phyloP scores from a whole-genome alignment of 2,329 filamentous ascomycete species.

The Pseudophaeomoniella oleicola region DNA sequence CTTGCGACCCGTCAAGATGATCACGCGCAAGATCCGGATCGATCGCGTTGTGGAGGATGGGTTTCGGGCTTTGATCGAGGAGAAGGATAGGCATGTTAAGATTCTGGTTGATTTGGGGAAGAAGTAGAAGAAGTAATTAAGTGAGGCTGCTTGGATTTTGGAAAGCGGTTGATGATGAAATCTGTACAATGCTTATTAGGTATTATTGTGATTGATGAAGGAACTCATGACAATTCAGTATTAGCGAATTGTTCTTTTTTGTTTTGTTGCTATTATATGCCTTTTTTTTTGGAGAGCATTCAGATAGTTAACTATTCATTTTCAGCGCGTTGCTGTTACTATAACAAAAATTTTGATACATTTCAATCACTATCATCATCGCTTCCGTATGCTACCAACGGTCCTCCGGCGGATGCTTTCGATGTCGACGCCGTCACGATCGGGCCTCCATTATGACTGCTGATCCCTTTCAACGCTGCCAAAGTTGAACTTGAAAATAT shows the following conservation, averaged over 20 bases:
- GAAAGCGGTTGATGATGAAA: no score
- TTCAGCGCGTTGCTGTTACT: no score
- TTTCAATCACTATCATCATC: slow-evolving; percentile 60
- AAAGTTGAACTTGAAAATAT: slow-evolving; percentile 76
- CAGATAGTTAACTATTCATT: no score
- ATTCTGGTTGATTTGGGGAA: slow-evolving; percentile 32
- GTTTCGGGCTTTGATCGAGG: slow-evolving; percentile 40
- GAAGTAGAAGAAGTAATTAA: no score
- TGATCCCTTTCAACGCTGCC: slow-evolving; percentile 52
- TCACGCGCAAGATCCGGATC: slow-evolving; percentile 43
- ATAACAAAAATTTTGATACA: not conserved
- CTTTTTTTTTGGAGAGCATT: no score
- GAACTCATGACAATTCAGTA: no score
- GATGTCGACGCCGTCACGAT: slow-evolving; percentile 28
- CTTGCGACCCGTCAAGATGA: slow-evolving; percentile 43
- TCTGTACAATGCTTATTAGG: no score
- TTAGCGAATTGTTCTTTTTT: no score
- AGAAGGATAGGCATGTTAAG: slow-evolving; percentile 50
- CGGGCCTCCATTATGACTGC: slow-evolving; percentile 31
- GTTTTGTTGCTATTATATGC: no score
- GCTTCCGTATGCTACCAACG: slow-evolving; percentile 78
- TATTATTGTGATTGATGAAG: no score
- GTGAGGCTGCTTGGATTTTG: no score
- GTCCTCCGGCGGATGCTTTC: slow-evolving; percentile 45
- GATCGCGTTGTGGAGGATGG: slow-evolving; percentile 43